These are phyloP conservation scores for Sporothrix humicola DNA, from an alignment of 2,329 filamentous ascomycete species.

Conservation along the genomic window DNA sequence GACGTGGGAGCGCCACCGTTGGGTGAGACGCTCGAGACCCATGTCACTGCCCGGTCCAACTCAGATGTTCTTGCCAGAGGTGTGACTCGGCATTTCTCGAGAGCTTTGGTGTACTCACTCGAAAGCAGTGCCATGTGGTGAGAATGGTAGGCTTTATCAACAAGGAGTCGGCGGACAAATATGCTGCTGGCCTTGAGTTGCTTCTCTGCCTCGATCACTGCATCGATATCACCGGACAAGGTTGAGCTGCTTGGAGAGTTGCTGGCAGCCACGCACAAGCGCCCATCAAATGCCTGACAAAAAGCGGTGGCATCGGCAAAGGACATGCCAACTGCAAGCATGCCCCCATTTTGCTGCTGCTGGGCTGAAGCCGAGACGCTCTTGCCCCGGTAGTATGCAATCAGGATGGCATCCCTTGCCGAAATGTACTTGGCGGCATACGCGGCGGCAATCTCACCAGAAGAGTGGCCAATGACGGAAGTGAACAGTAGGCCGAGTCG, in stretches of 20 bases:
- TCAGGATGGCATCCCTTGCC: conserved; percentile 36
- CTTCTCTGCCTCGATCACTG: conserved; percentile 34
- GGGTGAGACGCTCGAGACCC: conserved; percentile 40
- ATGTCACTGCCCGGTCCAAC: conserved; percentile 18
- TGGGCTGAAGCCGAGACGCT: neutral
- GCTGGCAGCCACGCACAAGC: conserved; percentile 31
- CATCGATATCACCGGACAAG: conserved; percentile 49
- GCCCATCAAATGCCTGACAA: conserved; percentile 35
- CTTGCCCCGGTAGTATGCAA: conserved; percentile 39
- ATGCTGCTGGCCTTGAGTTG: conserved; percentile 39
- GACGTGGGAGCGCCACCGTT: conserved; percentile 33
- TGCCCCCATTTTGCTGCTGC: conserved; percentile 48
- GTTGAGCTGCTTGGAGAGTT: conserved; percentile 47
- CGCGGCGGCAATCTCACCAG: conserved; percentile 46
- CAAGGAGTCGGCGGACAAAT: conserved; percentile 46
- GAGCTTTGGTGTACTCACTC: conserved; percentile 38
- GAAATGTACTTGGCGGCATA: conserved; percentile 42
- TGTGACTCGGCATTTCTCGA: conserved; percentile 27
- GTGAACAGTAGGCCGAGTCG: conserved; percentile 40
- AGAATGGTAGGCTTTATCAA: conserved; percentile 49
- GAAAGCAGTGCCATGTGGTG: conserved; percentile 44
- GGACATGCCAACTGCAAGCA: conserved; percentile 52
- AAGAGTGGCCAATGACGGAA: conserved; percentile 46
- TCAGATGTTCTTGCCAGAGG: conserved; percentile 4
- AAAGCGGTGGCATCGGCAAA: conserved; percentile 45